Percentiles rank a stretch among this genome's conserved stretches.
phyloP scores from a whole-genome alignment of 2,329 filamentous ascomycete genomes.

The Colletotrichum agaves region DNA sequence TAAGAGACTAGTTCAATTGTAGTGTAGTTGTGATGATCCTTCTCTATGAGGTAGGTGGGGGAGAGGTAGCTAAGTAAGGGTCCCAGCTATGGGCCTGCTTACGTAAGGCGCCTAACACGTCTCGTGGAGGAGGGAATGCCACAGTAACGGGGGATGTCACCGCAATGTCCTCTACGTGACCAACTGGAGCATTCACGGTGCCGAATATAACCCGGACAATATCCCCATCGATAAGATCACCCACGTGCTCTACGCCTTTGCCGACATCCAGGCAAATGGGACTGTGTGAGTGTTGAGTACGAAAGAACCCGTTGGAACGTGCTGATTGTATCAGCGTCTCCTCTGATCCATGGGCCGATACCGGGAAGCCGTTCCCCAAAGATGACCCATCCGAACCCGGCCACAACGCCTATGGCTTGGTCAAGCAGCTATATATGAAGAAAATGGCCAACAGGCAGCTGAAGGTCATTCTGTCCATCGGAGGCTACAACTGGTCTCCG shows the following conservation, averaged over 20 bases:
- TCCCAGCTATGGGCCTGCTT: no score
- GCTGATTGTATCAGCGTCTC: constrained; percentile 40
- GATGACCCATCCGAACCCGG: constrained; percentile 46
- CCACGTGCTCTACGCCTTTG: constrained; percentile 30
- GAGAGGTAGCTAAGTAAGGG: no score
- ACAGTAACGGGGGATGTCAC: not conserved
- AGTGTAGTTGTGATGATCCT: no score
- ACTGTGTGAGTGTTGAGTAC: constrained; percentile 22
- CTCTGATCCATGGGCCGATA: constrained; percentile 48
- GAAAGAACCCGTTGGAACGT: no score
- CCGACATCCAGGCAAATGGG: constrained; percentile 22
- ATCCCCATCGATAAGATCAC: constrained; percentile 17
- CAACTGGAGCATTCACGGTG: constrained; percentile 32
- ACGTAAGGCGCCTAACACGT: no score
- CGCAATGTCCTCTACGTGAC: constrained; percentile 31
- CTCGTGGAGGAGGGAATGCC: not conserved
- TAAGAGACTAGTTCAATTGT: no score
- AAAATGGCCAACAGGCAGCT: constrained; percentile 83
- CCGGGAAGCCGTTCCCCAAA: constrained; percentile 17
- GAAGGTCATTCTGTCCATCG: constrained; percentile 83
- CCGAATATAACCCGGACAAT: constrained; percentile 12
- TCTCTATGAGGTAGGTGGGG: no score
- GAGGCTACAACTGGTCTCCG: constrained; percentile 85
- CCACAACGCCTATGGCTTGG: constrained; percentile 81
- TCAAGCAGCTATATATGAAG: constrained; percentile 82